Evolutionary conservation across 805 yeast genomes (phyloP), one percentile per base, ranked within the genome.

Genomic region (Saccharomycopsis oosterbeekiorum): DNA sequence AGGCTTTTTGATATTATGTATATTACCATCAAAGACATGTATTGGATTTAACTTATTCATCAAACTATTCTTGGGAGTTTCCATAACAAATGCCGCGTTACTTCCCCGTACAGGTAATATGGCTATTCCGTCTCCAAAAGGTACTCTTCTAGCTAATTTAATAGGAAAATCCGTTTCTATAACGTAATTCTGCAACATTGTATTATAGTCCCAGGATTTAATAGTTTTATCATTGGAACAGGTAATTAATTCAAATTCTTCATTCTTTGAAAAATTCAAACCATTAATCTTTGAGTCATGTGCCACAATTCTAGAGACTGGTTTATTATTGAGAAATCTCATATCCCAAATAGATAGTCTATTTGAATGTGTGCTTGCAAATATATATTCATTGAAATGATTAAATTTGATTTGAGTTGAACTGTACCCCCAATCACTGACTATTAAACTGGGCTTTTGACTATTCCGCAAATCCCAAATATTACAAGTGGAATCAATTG

Each of bases 341-440:
- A 83, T 74, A 71, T 94, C 99, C 99, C 99, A 94, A 0, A 94
- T 75, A 63, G 84, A 84, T 51, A 93, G 80, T 58, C 84, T 78
- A 68, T 86, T 82, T 68, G 89, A 96, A 70, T 94, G 99, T 6
- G 96, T 80, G 1, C 94, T 85, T 0, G 97, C 97, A 34, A 94
- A 69, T 37, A 91, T 80, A 68, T 88, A 80, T 1, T 90, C 84
- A 67, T 92, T 85, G 54, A 78, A 76, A 65, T 83, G 83, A 70
- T 87, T 89, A 97, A 98, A 94, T 70, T 93, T 91, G 15, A 91
- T 97, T 71, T 93, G 98, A 0, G 96, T 83, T 2, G 97, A 96
- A 1, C 96, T 93, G 0, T 97, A 96, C 61, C 88, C 76, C 96
- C 97, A 94, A 69, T 93, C 97, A n/a, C 97, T 89, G 74, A 89